phyloP scores from a whole-genome alignment of 2,329 filamentous ascomycete species.

The Cladorrhinum sp. region DNA sequence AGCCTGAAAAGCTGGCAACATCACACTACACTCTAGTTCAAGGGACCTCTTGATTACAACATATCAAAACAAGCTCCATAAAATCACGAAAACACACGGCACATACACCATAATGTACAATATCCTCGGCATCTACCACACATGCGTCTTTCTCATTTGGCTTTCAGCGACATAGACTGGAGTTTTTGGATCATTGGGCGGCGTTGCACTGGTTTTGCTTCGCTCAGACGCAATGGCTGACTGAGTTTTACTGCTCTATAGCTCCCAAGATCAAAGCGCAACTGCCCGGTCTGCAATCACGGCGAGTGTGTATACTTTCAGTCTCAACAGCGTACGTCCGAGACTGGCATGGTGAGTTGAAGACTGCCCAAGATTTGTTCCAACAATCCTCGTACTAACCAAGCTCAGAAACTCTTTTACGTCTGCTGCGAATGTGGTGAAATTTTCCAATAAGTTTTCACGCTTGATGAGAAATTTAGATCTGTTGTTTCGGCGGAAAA shows the following conservation, averaged over 20 bases:
- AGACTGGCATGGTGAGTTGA: constrained; percentile 90
- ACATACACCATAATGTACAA: background rate
- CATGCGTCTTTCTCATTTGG: background rate
- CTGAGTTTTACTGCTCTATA: constrained; percentile 45
- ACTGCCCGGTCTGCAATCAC: constrained; percentile 80
- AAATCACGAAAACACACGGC: background rate
- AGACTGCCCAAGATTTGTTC: background rate
- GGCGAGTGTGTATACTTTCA: constrained; percentile 97
- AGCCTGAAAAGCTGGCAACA: constrained; percentile 11
- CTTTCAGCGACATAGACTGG: constrained; percentile 3
- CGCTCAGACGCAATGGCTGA: constrained; percentile 36
- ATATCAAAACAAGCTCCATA: background rate
- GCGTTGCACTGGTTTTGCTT: constrained; percentile 3
- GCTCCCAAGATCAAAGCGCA: constrained; percentile 86
- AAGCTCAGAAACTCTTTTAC: constrained; percentile 75
- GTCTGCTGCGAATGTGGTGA: constrained; percentile 93
- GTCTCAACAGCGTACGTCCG: constrained; percentile 92
- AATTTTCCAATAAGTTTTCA: constrained; percentile 61
- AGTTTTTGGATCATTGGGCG: background rate
- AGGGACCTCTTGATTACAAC: background rate
- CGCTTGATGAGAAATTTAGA: constrained; percentile 12
- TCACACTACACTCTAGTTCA: constrained; percentile 1
- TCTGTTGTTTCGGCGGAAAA: constrained; percentile 7
- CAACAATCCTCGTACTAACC: constrained; percentile 26
- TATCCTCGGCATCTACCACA: background rate